Evolutionary conservation across 768 basidiomycete species (phyloP).

Genomic region (Panellus pusillus): DNA sequence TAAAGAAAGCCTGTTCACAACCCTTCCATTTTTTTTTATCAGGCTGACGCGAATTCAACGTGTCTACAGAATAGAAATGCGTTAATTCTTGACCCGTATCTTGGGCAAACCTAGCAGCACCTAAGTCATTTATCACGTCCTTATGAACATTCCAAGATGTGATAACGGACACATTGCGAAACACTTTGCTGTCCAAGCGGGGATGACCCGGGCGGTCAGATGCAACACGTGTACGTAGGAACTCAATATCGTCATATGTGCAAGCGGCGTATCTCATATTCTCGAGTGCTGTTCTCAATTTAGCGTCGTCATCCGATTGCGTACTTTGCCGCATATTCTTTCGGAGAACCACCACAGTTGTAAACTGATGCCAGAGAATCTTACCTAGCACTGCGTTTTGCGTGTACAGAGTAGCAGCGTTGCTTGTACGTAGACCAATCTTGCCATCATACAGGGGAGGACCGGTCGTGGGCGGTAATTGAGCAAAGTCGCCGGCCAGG

Average conservation of each 20-base stretch:
- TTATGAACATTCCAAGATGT: constrained; percentile 36
- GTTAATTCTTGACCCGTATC: constrained; percentile 28
- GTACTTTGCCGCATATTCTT: constrained; percentile 33
- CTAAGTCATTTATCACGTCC: constrained; percentile 37
- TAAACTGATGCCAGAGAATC: constrained; percentile 32
- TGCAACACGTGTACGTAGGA: constrained; percentile 30
- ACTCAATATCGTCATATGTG: constrained; percentile 36
- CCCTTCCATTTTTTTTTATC: neutral
- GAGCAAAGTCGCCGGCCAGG: constrained; percentile 37
- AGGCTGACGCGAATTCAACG: neutral
- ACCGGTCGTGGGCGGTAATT: constrained; percentile 28
- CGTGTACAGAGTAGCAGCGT: neutral
- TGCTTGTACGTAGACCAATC: neutral
- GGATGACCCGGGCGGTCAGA: constrained; percentile 10
- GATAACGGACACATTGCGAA: constrained; percentile 38
- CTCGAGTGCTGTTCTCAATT: constrained; percentile 30
- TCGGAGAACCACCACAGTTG: constrained; percentile 31
- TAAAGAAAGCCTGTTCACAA: neutral
- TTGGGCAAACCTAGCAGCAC: constrained; percentile 31
- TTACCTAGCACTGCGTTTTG: neutral
- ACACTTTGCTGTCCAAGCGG: constrained; percentile 16
- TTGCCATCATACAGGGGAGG: neutral
- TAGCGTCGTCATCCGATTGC: constrained; percentile 22
- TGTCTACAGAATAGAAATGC: constrained; percentile 25
- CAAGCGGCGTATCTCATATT: constrained; percentile 42